A percentile compares a stretch with the other conserved stretches of the same genome.
These are phyloP conservation scores for Xerocomellus amylosporus DNA, from an alignment of 768 basidiomycete species.

Conservation along the genomic window DNA sequence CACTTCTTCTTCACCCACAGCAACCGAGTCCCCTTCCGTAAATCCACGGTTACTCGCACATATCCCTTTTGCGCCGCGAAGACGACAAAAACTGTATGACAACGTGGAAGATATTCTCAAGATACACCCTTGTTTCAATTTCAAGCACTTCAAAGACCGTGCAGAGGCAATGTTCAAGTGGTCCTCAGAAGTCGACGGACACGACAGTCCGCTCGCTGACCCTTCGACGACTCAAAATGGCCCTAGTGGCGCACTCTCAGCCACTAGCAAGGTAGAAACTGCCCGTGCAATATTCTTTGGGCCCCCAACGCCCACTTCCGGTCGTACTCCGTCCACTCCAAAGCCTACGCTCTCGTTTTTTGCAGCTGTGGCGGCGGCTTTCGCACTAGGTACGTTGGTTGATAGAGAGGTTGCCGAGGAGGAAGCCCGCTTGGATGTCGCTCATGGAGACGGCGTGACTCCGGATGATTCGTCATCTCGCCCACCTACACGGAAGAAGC, in stretches of 20 bases:
- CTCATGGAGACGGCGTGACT: constrained; percentile 16
- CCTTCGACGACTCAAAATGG: constrained; percentile 31
- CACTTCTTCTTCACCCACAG: constrained; percentile 22
- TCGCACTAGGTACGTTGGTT: constrained; percentile 56
- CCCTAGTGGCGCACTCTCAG: constrained; percentile 18
- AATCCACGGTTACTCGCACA: constrained; percentile 38
- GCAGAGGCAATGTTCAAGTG: constrained; percentile 44
- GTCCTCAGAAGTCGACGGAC: constrained; percentile 33
- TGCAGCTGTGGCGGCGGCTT: constrained; percentile 52
- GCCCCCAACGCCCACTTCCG: constrained; percentile 6
- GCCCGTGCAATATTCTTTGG: constrained; percentile 35
- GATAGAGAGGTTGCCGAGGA: constrained; percentile 31
- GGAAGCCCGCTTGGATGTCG: constrained; percentile 25
- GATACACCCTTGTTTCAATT: constrained; percentile 51
- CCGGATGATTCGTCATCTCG: constrained; percentile 26
- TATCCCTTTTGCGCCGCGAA: constrained; percentile 40
- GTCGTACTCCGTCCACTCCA: constrained; percentile 10
- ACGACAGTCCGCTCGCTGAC: constrained; percentile 13
- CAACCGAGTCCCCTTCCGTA: constrained; percentile 30
- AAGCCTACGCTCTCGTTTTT: constrained; percentile 45
- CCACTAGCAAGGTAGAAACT: constrained; percentile 22
- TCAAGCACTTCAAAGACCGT: constrained; percentile 45
- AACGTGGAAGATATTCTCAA: constrained; percentile 42
- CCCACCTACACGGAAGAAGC: constrained; percentile 21
- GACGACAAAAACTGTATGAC: constrained; percentile 38